A percentile compares a stretch with the other conserved stretches of the same genome.
Conservation (phyloP, 805 yeast species). For the Kodamaea hsintzibuensis region DNA sequence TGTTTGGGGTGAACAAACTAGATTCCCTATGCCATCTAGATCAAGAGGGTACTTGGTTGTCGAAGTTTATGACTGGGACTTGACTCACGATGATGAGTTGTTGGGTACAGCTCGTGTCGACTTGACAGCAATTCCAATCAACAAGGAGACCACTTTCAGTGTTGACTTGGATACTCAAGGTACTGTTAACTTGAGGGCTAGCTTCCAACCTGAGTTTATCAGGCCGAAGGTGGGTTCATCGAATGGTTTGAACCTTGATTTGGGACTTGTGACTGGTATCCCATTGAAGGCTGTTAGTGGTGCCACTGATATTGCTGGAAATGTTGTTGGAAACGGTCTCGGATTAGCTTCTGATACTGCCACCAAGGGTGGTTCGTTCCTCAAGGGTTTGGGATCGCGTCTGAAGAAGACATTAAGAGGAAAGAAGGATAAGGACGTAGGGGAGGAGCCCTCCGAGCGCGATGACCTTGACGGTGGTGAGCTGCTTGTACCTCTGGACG, state of each 20-base stretch:
- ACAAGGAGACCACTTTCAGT: conserved; percentile 44
- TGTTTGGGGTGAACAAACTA: conserved; percentile 68
- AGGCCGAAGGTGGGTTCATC: conserved; percentile 55
- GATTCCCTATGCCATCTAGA: conserved; percentile 64
- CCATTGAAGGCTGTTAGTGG: conserved; percentile 17
- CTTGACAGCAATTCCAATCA: conserved; percentile 49
- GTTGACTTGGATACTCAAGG: conserved; percentile 68
- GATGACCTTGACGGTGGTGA: conserved; percentile 14
- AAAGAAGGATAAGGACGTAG: conserved; percentile 13
- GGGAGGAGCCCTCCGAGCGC: conserved; percentile 12
- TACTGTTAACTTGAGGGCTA: conserved; percentile 49
- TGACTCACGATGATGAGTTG: conserved; percentile 65
- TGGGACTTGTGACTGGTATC: conserved; percentile 32
- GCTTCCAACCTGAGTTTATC: conserved; percentile 64
- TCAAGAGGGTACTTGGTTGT: conserved; percentile 50
- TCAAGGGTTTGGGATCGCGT: conserved; percentile 31
- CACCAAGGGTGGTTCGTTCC: conserved; percentile 46
- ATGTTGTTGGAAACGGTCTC: conserved; percentile 47
- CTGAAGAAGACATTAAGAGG: conserved; percentile 17
- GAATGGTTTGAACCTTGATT: conserved; percentile 41
- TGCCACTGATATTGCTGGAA: conserved; percentile 39
- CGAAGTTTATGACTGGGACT: conserved; percentile 74
- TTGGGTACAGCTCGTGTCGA: conserved; percentile 57
- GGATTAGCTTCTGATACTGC: conserved; percentile 50
- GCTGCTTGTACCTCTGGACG: conserved; percentile 4